Evolutionary conservation across 108 stramenopile species (phyloP).

Genomic region (Nitzschia putrida): DNA sequence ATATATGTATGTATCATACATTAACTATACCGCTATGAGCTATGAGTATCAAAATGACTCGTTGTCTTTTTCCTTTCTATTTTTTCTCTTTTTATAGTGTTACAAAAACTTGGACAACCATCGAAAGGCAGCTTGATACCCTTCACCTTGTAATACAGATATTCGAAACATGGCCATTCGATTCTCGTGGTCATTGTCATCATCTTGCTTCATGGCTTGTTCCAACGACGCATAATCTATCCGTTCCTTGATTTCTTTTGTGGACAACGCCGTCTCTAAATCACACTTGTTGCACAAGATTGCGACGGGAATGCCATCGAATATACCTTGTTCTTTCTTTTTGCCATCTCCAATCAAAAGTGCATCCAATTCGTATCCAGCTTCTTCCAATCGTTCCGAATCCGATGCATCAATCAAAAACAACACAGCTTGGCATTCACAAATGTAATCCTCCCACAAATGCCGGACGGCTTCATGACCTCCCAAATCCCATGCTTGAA

Average conservation of each 20-base stretch:
- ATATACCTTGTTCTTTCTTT: neutral
- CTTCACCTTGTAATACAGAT: slow-evolving; percentile 58
- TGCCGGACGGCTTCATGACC: slow-evolving; percentile 72
- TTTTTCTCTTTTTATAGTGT: neutral
- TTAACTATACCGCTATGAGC: too few relatives aligned
- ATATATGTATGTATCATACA: too few relatives aligned
- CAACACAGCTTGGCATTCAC: slow-evolving; percentile 49
- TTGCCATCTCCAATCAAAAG: slow-evolving; percentile 42
- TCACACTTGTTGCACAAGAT: slow-evolving; percentile 70
- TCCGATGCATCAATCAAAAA: slow-evolving; percentile 64
- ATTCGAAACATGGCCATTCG: slow-evolving; percentile 62
- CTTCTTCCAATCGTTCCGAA: slow-evolving; percentile 57
- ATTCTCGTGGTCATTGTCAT: neutral
- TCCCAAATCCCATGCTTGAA: slow-evolving; percentile 70
- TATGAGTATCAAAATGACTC: too few relatives aligned
- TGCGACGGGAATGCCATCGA: slow-evolving; percentile 49
- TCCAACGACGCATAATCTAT: slow-evolving; percentile 41
- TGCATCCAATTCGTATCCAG: slow-evolving; percentile 57
- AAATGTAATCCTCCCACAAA: slow-evolving; percentile 64
- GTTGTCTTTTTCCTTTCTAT: too few relatives aligned
- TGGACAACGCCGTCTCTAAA: slow-evolving; percentile 38
- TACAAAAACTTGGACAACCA: slow-evolving; percentile 59
- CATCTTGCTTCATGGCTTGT: slow-evolving; percentile 26
- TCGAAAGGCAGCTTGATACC: slow-evolving; percentile 64
- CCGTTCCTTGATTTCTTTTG: slow-evolving; percentile 38